A percentile compares a stretch with the other conserved stretches of the same genome.
Conservation (phyloP, 257 asterid genomes). For the Solanum infundibuliforme region DNA sequence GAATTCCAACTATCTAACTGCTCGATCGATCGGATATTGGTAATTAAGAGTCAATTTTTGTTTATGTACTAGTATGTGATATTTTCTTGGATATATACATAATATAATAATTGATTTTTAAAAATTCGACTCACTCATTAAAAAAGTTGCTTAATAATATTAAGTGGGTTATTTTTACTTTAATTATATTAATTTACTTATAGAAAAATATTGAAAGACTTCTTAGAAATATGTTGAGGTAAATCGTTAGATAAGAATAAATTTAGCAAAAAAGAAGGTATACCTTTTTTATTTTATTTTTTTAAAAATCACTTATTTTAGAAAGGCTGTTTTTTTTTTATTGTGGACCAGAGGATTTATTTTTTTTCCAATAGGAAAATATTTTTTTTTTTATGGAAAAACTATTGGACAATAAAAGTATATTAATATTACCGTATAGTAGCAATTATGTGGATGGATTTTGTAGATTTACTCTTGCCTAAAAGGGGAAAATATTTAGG, state of each 20-base stretch:
- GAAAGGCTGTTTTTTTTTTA: no score
- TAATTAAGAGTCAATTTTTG: background rate
- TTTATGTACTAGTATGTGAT: background rate
- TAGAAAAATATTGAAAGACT: background rate
- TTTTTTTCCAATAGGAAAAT: background rate
- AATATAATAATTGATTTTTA: background rate
- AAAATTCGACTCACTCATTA: background rate
- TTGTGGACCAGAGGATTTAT: background rate
- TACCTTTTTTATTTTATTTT: no score
- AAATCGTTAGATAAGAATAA: background rate
- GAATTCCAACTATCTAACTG: rapidly evolving
- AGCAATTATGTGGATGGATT: background rate
- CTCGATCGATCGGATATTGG: background rate
- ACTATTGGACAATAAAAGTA: background rate
- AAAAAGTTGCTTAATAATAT: background rate
- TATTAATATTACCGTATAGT: background rate
- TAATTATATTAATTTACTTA: background rate
- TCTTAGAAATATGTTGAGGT: background rate
- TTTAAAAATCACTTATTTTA: no score
- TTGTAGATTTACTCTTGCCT: background rate
- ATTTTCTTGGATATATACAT: background rate
- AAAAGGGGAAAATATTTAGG: background rate
- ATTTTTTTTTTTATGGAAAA: background rate
- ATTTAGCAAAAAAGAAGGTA: background rate
- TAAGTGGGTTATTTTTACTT: background rate